These are phyloP conservation scores for Teratosphaeria epicoccoides DNA, from an alignment of 2,329 filamentous ascomycete species.

Conservation along the genomic window DNA sequence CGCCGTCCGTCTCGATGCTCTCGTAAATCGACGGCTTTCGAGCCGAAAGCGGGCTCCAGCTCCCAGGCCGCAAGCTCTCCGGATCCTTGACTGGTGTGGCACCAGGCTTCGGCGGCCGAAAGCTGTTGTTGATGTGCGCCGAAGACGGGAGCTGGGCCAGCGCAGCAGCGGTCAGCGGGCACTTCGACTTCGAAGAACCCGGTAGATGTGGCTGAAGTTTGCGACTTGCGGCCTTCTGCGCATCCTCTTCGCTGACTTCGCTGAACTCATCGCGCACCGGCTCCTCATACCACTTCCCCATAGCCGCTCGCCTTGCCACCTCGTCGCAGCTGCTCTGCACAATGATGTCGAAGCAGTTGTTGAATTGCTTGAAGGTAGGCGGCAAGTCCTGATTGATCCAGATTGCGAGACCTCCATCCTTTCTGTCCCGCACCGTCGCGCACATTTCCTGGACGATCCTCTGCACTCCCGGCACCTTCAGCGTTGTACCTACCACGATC, in stretches of 20 bases:
- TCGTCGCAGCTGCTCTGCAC: conserved; percentile 81
- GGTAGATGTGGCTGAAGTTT: conserved; percentile 13
- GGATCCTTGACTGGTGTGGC: conserved; percentile 12
- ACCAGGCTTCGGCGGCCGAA: conserved; percentile 16
- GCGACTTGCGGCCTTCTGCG: conserved; percentile 29
- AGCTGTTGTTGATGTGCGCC: conserved; percentile 23
- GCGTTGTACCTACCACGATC: conserved; percentile 86
- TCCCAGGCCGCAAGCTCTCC: conserved; percentile 10
- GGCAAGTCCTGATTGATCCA: conserved; percentile 91
- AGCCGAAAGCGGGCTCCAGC: conserved; percentile 13
- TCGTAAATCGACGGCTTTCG: conserved; percentile 12
- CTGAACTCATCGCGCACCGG: conserved; percentile 28
- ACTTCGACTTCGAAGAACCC: conserved; percentile 5
- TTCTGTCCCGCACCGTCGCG: conserved; percentile 67
- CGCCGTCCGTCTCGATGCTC: conserved; percentile 20
- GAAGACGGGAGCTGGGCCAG: conserved; percentile 11
- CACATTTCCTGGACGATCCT: conserved; percentile 87
- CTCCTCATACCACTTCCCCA: conserved; percentile 48
- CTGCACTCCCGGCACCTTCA: conserved; percentile 89
- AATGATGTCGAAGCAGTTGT: conserved; percentile 86
- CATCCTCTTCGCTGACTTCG: conserved; percentile 37
- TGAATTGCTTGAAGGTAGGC: conserved; percentile 72
- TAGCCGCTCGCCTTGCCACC: conserved; percentile 61
- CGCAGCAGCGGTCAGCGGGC: conserved; percentile 7
- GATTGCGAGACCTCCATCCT: conserved; percentile 68